Evolutionary conservation across 169 alveolate species (phyloP), one percentile per base, ranked within the genome.

Genomic region (Plasmodium falciparum): DNA sequence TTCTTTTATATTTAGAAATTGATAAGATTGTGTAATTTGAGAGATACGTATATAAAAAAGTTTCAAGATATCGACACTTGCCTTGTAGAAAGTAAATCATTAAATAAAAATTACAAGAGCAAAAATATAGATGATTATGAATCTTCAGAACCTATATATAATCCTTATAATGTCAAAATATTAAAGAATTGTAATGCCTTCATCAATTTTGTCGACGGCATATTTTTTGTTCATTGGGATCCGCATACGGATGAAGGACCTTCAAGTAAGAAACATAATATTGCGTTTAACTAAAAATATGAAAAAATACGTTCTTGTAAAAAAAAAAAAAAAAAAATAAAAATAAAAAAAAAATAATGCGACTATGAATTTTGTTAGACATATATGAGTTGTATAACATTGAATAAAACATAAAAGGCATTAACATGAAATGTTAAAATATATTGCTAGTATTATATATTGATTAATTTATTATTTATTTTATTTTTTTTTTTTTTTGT

Each of bases 221-320:
- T 78, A 66, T 78, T 78, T 47, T 78, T 50, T 26, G 90, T 78
- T 11, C 80, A 78, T 13, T 78, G 90, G 90, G 78, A 78, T n/a
- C 83, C 80, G 3, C 22, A 33, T 13, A 12, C 47, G 13, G 83
- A 78, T 11, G 52, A 24, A 17, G 90, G 90, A 59, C 90, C 90
- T 4, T n/a, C 22, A 59, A 78, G 90, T 78, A 78, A 49, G 20
- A 12, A 33, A n/a, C 24, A 45, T n/a, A 26, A 20, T 0, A 20
- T 63, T 29, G 29, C 69, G 9, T 12, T 15, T 6, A 2, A 2
- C 17, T 12, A 17, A 29, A 54, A 8, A 54, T 0, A 17, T 3
- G 11, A 6, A n/a, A n/a, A 52, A 6, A 50, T 66, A 66, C 11
- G 39, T 61, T n/a, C 20, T n/a, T 61, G 20, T 61, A 24, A 24